Evolutionary conservation across 2,329 filamentous ascomycete genomes (phyloP), one percentile per base, ranked within the genome.

Genomic region (Ophiostoma angusticollis): DNA sequence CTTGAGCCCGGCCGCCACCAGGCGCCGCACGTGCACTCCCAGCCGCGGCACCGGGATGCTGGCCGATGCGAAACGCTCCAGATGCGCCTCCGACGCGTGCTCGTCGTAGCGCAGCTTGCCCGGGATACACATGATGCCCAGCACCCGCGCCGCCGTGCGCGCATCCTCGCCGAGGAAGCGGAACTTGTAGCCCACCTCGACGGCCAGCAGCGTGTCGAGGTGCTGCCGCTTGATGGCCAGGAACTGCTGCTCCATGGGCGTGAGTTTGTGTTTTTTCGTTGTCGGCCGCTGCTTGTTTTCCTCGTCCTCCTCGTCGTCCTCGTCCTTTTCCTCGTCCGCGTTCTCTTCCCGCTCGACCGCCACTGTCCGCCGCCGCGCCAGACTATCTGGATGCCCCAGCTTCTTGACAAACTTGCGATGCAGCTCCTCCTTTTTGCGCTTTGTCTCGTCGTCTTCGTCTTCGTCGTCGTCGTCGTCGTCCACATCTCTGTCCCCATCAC

Each of bases 111-210:
- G 74, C 58, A 89, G 77, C 54, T 95, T 96, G 25, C 91, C 91
- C 0, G 91, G 89, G 50, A 98, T 95, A 57, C 91, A 98, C 28
- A 98, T 82, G 49, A 98, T 95, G 43, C 85, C 83, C 35, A 98
- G 67, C 56, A 89, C 85, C 57, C 89, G 93, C 11, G 87, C 84
- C 5, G 89, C 91, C 39, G 77, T 74, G 38, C 86, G 74, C 8
- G 91, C 91, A 63, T 98, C 91, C 52, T 96, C 89, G 9, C 91
- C 91, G 54, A 94, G 94, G 63, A 98, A 94, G 24, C 83, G 79
- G 61, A 93, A 98, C 57, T 98, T 98, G 63, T 98, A 98, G 36
- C 91, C 91, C 8, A 96, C 91, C 57, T 98, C 89, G 37, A 96
- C 78, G 11, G 96, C 82, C 39, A 98, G 68, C 16, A 98, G 52